Evolutionary conservation across 2,329 filamentous ascomycete genomes (phyloP), one percentile per base, ranked within the genome.

Genomic region (Botryotinia convoluta): DNA sequence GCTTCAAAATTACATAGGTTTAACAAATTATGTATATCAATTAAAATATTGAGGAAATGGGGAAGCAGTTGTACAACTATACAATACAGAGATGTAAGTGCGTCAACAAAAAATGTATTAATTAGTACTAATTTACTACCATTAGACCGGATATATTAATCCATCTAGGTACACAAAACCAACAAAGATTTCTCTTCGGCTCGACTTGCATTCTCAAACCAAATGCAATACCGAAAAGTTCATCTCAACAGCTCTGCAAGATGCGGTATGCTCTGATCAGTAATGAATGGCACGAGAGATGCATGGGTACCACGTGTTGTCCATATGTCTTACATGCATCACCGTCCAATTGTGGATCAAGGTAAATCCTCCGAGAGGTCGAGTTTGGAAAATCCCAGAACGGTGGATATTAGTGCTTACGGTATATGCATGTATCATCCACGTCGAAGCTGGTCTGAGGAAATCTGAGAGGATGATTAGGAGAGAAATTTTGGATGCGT

Each of bases 281-380:
- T 22, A 1, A 63, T 20, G 18, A 3, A 63, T 29, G 18, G 29
- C 62, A 64, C 29, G 44, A 29, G 16, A 16, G 14, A 29, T 39
- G 45, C 60, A 65, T 65, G 60, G 44, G 60, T 64, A 60, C 69
- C 48, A 71, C 69, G 69, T 72, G 70, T 42, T 51, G 20, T 37
- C 70, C 70, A 48, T 45, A 37, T 72, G 70, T 72, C 61, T 67
- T 72, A 72, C 48, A 64, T 51, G 45, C 44, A 64, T 42, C 29
- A 42, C 39, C 59, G 51, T 44, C 32, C 35, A 42, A 37, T 20
- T 35, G 60, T 63, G 69, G 69, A 67, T 60, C 70, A 37, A 44
- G 57, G 1, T 37, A 48, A 67, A 60, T 8, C 20, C 63, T 59
- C 62, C 48, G 48, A 72, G 70, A 72, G 70, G 70, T 67, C 22